Evolutionary conservation across 1,284 basidiomycete species (phyloP).

Genomic region (Stygiomarasmius scandens): DNA sequence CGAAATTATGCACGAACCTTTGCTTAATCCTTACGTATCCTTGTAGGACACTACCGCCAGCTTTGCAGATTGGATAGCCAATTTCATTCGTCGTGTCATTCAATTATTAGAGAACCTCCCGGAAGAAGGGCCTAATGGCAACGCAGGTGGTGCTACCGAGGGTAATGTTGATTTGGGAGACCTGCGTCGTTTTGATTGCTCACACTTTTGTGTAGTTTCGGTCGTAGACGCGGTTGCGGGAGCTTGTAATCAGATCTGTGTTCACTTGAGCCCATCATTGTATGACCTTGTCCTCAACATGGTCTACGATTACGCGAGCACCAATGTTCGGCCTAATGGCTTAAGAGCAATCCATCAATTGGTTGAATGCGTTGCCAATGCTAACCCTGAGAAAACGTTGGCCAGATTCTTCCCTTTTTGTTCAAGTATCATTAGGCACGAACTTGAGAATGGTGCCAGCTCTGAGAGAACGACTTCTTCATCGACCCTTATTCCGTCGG

Average conservation of each 20-base stretch:
- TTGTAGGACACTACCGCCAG: constrained; percentile 57
- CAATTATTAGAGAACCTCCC: constrained; percentile 87
- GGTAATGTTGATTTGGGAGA: constrained; percentile 36
- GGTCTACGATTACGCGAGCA: constrained; percentile 78
- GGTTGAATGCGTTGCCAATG: constrained; percentile 85
- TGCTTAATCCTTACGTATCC: background rate
- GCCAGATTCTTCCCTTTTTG: constrained; percentile 79
- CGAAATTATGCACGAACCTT: background rate
- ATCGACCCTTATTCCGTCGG: constrained; percentile 73
- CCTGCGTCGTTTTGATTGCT: constrained; percentile 1
- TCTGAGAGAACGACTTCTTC: constrained; percentile 82
- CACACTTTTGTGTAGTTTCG: constrained; percentile 48
- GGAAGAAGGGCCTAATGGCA: constrained; percentile 70
- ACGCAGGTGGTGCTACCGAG: constrained; percentile 63
- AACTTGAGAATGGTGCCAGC: constrained; percentile 87
- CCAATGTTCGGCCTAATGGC: constrained; percentile 81
- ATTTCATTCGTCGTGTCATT: constrained; percentile 82
- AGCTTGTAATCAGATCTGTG: constrained; percentile 78
- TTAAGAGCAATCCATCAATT: constrained; percentile 87
- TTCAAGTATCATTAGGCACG: constrained; percentile 68
- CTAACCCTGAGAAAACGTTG: constrained; percentile 77
- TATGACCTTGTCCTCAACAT: constrained; percentile 84
- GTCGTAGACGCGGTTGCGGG: constrained; percentile 70
- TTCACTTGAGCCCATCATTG: constrained; percentile 80
- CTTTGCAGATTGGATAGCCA: constrained; percentile 82